These are phyloP conservation scores for Petunia hybrid DNA, from an alignment of 305 asterid species.

Conservation along the genomic window DNA sequence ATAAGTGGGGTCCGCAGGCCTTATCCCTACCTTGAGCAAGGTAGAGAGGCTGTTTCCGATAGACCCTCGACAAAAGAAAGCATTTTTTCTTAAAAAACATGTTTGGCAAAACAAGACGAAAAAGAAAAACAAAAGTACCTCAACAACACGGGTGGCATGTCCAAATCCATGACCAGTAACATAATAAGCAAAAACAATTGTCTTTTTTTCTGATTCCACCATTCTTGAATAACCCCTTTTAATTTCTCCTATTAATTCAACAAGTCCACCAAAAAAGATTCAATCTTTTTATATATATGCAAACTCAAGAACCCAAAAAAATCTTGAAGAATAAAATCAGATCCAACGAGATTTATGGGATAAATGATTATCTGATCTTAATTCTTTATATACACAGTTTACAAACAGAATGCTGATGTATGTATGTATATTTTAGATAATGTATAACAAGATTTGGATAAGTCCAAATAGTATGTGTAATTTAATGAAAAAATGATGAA, in stretches of 20 bases:
- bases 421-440: background rate
- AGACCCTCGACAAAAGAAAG: too few relatives aligned
- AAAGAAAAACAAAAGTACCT: conserved; percentile 45
- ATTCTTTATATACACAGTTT: background rate
- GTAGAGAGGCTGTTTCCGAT: too few relatives aligned
- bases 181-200: conserved; percentile 75
- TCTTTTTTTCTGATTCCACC: conserved; percentile 49
- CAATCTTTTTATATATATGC: background rate
- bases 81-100: too few relatives aligned
- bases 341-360: conserved; percentile 18
- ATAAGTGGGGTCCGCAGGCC: too few relatives aligned
- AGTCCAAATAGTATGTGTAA: background rate
- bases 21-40: too few relatives aligned
- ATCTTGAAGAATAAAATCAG: background rate
- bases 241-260: conserved; percentile 16
- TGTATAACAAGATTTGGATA: background rate
- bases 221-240: conserved; percentile 32
- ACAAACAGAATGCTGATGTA: conserved; percentile 19
- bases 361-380: background rate
- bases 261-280: background rate
- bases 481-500: background rate
- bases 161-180: conserved; percentile 80
- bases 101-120: background rate
- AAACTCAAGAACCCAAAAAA: conserved; percentile 2
- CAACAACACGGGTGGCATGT: conserved; percentile 79